Percentiles rank a stretch among this genome's conserved stretches.
Evolutionary conservation across 176 grass and related monocot species (phyloP).

Genomic region (Ensete glaucum): DNA sequence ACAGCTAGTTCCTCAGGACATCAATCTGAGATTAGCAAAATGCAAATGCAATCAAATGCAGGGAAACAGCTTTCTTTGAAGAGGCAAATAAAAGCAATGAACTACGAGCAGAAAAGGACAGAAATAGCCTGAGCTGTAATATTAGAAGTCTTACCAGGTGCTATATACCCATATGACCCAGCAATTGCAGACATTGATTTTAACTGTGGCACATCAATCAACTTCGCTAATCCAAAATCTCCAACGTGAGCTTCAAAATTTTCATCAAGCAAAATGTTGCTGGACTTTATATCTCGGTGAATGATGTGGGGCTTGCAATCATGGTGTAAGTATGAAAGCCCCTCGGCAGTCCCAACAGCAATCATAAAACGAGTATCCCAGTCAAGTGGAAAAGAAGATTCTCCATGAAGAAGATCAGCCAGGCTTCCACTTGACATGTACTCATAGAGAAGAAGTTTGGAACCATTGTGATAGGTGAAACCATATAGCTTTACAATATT

Average conservation of each 20-base stretch:
- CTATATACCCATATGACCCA: slow-evolving; percentile 98
- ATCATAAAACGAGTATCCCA: slow-evolving; percentile 87
- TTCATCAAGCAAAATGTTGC: slow-evolving; percentile 96
- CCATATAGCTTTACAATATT: slow-evolving; percentile 98
- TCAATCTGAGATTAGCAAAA: no score
- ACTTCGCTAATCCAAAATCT: slow-evolving; percentile 95
- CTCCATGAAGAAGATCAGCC: slow-evolving; percentile 81
- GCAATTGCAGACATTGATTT: slow-evolving; percentile 99
- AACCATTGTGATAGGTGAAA: slow-evolving; percentile 82
- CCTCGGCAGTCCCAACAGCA: slow-evolving; percentile 82
- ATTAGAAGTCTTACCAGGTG: slow-evolving; percentile 54
- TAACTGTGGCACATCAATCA: slow-evolving; percentile 84
- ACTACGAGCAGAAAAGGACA: neutral
- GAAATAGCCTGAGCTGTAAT: neutral
- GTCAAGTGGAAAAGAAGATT: slow-evolving; percentile 48
- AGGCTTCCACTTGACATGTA: slow-evolving; percentile 94
- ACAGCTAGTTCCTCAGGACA: no score
- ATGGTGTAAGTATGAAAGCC: slow-evolving; percentile 90
- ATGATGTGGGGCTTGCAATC: slow-evolving; percentile 92
- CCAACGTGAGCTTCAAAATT: slow-evolving; percentile 99
- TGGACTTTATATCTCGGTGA: slow-evolving; percentile 95
- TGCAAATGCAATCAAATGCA: no score
- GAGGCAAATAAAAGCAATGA: no score
- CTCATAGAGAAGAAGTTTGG: slow-evolving; percentile 89
- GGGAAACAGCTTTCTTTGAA: no score